These are phyloP conservation scores for Hericium coralloides DNA, from an alignment of 768 basidiomycete genomes.

Conservation along the genomic window DNA sequence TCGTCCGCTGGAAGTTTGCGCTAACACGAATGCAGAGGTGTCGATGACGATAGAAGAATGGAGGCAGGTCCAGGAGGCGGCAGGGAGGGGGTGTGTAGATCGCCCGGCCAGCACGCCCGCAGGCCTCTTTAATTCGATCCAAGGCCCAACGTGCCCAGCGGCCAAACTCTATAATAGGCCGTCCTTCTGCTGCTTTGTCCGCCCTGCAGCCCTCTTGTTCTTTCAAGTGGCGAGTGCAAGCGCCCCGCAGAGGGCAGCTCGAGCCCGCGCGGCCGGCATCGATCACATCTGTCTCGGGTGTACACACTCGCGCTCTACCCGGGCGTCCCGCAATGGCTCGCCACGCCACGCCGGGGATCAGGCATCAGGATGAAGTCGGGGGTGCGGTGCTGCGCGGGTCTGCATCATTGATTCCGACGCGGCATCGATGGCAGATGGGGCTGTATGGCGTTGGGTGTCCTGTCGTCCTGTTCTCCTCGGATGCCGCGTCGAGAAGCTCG, in stretches of 20 bases:
- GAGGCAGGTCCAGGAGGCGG: not conserved
- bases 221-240: too few relatives aligned
- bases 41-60: not conserved
- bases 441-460: too few relatives aligned
- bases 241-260: not conserved
- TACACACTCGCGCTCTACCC: not conserved
- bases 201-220: too few relatives aligned
- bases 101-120: too few relatives aligned
- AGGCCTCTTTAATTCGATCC: too few relatives aligned
- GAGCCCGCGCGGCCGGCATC: not conserved
- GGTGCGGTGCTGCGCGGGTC: not conserved
- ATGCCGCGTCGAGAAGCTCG: too few relatives aligned
- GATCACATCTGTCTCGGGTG: not conserved
- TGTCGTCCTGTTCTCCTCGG: too few relatives aligned
- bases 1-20: not conserved
- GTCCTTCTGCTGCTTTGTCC: too few relatives aligned
- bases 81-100: too few relatives aligned
- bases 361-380: not conserved
- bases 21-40: not conserved
- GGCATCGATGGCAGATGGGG: too few relatives aligned
- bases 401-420: not conserved
- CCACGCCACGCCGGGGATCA: not conserved
- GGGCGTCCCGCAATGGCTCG: not conserved
- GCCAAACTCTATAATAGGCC: too few relatives aligned
- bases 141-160: too few relatives aligned